Evolutionary conservation across 495 filamentous ascomycete genomes (phyloP).

Genomic region (Aeminium ludgeri): DNA sequence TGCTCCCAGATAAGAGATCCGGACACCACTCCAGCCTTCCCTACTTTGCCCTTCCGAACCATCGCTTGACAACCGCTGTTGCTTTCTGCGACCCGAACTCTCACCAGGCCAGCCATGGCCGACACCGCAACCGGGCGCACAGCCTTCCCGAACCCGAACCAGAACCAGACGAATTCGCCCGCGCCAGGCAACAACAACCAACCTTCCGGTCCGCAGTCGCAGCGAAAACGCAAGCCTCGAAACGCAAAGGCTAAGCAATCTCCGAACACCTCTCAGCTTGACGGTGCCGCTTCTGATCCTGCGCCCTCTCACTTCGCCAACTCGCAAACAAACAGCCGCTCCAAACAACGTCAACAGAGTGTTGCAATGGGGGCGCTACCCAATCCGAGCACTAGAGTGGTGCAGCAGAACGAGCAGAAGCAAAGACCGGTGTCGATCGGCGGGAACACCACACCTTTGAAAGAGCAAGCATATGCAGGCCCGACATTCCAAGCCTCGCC

Average conservation of each 20-base stretch:
- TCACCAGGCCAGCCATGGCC: background rate
- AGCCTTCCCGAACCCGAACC: background rate
- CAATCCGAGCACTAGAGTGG: background rate
- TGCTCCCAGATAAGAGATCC: constrained; percentile 6
- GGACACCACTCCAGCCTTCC: background rate
- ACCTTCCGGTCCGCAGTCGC: constrained; percentile 3
- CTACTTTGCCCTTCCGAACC: too few species aligned
- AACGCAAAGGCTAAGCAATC: too few species aligned
- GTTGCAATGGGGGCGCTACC: background rate
- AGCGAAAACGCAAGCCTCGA: constrained; percentile 6
- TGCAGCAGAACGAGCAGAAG: constrained; percentile 3
- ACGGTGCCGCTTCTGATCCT: too few species aligned
- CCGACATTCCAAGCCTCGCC: constrained; percentile 93
- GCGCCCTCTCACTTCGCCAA: too few species aligned
- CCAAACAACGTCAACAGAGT: too few species aligned
- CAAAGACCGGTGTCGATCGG: constrained; percentile 10
- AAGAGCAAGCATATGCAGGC: constrained; percentile 59
- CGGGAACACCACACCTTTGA: constrained; percentile 29
- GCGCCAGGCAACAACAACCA: constrained; percentile 1
- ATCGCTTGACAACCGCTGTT: too few species aligned
- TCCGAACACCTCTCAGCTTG: too few species aligned
- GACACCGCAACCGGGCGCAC: background rate
- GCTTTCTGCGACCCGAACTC: too few species aligned
- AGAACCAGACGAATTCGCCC: constrained; percentile 1
- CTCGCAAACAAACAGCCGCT: too few species aligned